These are phyloP conservation scores for Pseudonitzschia pungens DNA, from an alignment of 108 stramenopile genomes.

Conservation along the genomic window DNA sequence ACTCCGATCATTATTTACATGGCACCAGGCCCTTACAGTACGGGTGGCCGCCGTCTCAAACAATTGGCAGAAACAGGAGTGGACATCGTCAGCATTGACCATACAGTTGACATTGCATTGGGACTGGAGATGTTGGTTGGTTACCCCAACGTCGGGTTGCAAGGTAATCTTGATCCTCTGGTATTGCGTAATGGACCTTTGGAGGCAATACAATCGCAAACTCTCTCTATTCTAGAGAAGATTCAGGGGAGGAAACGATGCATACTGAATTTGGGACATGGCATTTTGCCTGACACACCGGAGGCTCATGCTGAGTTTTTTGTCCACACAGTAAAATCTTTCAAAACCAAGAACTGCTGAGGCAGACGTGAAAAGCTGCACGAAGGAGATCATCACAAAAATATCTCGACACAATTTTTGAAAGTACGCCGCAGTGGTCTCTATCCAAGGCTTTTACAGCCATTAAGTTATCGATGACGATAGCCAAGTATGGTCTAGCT, in stretches of 20 bases:
- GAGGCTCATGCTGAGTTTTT: constrained; percentile 21
- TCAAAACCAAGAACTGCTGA: neutral
- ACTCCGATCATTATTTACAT: constrained; percentile 69
- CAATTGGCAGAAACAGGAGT: constrained; percentile 17
- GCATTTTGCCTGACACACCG: constrained; percentile 23
- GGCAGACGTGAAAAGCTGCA: too few species aligned
- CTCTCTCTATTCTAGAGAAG: constrained; percentile 1
- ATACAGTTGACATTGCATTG: constrained; percentile 4
- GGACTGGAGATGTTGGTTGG: constrained; percentile 1
- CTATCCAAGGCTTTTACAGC: too few species aligned
- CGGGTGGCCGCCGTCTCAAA: constrained; percentile 22
- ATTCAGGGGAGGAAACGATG: constrained; percentile 2
- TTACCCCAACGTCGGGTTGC: constrained; percentile 3
- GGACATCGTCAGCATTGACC: constrained; percentile 16
- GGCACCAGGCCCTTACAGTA: constrained; percentile 31
- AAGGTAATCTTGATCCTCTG: constrained; percentile 23
- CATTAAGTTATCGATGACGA: too few species aligned
- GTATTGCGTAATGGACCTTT: constrained; percentile 19
- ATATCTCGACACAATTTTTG: too few species aligned
- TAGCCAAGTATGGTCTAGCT: too few species aligned
- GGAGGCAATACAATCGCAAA: constrained; percentile 14
- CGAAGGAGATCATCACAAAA: too few species aligned
- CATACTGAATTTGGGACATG: constrained; percentile 28
- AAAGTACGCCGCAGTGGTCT: too few species aligned
- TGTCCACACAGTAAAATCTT: constrained; percentile 22